Evolutionary conservation across 2,329 filamentous ascomycete genomes (phyloP), one percentile per base, ranked within the genome.

Genomic region (Xylaria polymorpha): DNA sequence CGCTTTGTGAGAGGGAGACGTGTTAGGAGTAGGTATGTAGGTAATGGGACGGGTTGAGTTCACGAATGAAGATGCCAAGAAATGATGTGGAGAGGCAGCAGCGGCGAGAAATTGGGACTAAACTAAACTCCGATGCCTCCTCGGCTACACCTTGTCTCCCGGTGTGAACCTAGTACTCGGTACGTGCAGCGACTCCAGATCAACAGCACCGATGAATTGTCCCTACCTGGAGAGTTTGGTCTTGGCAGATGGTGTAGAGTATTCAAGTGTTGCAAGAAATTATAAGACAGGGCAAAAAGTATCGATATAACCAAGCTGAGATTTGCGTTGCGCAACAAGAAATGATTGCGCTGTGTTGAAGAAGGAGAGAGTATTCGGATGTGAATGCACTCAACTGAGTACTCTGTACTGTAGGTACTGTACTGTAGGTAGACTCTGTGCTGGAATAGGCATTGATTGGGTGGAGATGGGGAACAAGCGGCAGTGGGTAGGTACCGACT

Each of bases 31-130:
- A 55, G 43, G 46, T 60, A 63, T 12, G 20, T 18, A 55, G 43
- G 46, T 60, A 63, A 44, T 48, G 51, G 57, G n/a, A 35, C 29
- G 41, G 50, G 29, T 43, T 20, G 67, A 15, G 50, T 66, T 61
- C 25, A 46, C 32, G 53, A 20, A 61, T 56, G 61, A 29, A 63
- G 18, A 25, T 62, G 65, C 68, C 61, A 70, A 68, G 68, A 63
- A 41, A 35, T 14, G 0, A 46, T 56, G 67, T 64, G 60, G 67
- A 58, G 61, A 61, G 37, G 48, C 29, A 35, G 55, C 64, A 18
- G 51, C 50, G 51, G 25, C 50, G 25, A 44, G 20, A 48, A 37
- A 37, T 61, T 48, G 29, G 44, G 37, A 29, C 22, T 32, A 29
- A 4, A 6, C 35, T 43, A 39, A 37, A 22, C 46, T 43, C 37